Evolutionary conservation across 169 alveolate species (phyloP).

Genomic region (Plasmodium vivax): DNA sequence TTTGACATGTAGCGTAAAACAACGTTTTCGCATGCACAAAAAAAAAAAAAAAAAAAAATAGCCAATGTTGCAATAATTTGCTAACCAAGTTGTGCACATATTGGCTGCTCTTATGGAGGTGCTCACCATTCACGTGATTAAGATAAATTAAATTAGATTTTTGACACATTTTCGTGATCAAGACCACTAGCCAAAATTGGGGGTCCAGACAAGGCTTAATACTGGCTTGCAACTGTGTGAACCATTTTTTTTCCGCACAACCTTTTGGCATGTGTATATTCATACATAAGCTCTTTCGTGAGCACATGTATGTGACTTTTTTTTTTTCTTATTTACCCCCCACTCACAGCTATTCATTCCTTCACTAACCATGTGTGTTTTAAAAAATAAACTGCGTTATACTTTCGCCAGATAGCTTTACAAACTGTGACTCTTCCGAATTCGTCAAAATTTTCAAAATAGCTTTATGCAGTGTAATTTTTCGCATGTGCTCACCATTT

Average conservation of each 20-base stretch:
- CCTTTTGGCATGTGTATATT: neutral
- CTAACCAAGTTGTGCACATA: neutral
- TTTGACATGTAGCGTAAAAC: neutral
- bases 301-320: neutral
- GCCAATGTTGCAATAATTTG: neutral
- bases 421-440: neutral
- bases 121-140: neutral
- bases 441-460: neutral
- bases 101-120: neutral
- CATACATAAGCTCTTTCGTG: neutral
- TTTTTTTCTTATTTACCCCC: neutral
- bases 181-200: neutral
- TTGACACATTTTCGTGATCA: neutral
- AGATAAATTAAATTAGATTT: neutral
- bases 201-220: neutral
- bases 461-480: neutral
- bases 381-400: neutral
- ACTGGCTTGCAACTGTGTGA: neutral
- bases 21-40: slow-evolving; percentile 11
- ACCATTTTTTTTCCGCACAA: neutral
- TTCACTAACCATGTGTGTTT: neutral
- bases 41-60: slow-evolving; percentile 23
- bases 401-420: neutral
- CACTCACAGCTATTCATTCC: neutral
- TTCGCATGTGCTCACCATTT: neutral